A percentile compares a stretch with the other conserved stretches of the same genome.
These are phyloP conservation scores for Populus trichocarpa DNA, from an alignment of 441 rosid genomes.

Conservation along the genomic window DNA sequence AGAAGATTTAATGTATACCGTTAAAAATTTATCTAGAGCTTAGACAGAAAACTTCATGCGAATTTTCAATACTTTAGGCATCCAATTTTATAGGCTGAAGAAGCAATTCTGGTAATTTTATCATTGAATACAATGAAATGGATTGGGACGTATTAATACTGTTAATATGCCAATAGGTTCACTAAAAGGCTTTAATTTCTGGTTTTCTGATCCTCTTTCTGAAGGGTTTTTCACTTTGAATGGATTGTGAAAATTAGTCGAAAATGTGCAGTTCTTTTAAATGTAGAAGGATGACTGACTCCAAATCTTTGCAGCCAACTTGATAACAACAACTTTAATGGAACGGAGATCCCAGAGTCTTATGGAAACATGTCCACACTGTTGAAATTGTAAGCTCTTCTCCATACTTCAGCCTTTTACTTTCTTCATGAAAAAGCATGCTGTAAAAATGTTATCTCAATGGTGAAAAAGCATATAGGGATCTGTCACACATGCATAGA, in stretches of 20 bases:
- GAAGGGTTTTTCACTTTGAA: neutral
- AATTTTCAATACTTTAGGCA: neutral
- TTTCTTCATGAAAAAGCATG: neutral
- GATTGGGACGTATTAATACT: neutral
- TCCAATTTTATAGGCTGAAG: neutral
- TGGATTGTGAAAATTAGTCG: neutral
- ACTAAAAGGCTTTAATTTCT: neutral
- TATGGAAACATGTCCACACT: constrained; percentile 11
- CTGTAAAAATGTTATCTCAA: neutral
- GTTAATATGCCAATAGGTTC: neutral
- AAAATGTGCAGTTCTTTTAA: neutral
- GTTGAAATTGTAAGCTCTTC: constrained; percentile 18
- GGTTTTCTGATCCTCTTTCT: neutral
- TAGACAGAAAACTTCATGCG: neutral
- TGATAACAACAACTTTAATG: constrained; percentile 17
- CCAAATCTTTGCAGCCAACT: constrained; percentile 17
- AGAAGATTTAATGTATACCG: neutral
- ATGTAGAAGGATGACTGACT: neutral
- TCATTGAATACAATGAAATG: neutral
- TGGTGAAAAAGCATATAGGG: neutral
- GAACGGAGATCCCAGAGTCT: constrained; percentile 17
- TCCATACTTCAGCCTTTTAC: neutral
- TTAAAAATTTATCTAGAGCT: neutral
- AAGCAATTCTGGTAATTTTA: neutral
- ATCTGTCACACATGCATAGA: neutral